Conservation (phyloP, 2,329 filamentous ascomycete genomes). For the Aspergillus japonicus region DNA sequence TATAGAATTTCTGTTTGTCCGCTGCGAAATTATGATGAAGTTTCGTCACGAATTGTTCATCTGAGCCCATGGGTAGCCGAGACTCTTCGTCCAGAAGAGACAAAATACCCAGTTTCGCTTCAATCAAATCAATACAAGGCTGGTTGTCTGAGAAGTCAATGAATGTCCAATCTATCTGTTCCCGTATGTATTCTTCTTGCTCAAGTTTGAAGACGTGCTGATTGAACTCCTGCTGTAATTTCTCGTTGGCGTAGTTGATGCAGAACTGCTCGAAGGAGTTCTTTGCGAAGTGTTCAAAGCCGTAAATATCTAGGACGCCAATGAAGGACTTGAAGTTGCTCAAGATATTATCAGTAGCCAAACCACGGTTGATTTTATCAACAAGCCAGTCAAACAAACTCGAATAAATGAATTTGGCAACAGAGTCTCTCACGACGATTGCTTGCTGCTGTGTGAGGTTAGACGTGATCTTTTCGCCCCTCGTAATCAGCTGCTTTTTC, state of each 20-base stretch:
- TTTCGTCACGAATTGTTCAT: conserved; percentile 95
- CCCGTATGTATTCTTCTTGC: conserved; percentile 93
- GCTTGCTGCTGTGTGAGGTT: conserved; percentile 93
- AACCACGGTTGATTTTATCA: conserved; percentile 88
- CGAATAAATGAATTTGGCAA: conserved; percentile 98
- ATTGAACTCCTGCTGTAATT: conserved; percentile 98
- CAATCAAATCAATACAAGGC: conserved; percentile 96
- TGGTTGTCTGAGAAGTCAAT: conserved; percentile 99
- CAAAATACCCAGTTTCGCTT: conserved; percentile 91
- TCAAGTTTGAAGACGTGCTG: conserved; percentile 99
- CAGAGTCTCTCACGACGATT: conserved; percentile 90
- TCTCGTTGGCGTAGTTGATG: conserved; percentile 99
- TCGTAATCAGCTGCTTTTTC: conserved; percentile 95
- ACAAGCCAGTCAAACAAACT: conserved; percentile 98
- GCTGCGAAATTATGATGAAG: conserved; percentile 88
- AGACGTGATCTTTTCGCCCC: conserved; percentile 95
- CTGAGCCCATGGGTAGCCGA: conserved; percentile 91
- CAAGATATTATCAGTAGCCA: conserved; percentile 85
- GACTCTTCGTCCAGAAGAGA: conserved; percentile 95
- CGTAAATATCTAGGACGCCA: conserved; percentile 98
- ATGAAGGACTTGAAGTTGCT: conserved; percentile 85
- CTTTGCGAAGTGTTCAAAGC: conserved; percentile 98
- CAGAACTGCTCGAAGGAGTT: conserved; percentile 99
- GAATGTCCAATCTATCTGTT: conserved; percentile 98
- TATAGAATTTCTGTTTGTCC: conserved; percentile 95